Evolutionary conservation across 1,139 yeast genomes (phyloP), one percentile per base, ranked within the genome.

Genomic region (Pichia sp.): DNA sequence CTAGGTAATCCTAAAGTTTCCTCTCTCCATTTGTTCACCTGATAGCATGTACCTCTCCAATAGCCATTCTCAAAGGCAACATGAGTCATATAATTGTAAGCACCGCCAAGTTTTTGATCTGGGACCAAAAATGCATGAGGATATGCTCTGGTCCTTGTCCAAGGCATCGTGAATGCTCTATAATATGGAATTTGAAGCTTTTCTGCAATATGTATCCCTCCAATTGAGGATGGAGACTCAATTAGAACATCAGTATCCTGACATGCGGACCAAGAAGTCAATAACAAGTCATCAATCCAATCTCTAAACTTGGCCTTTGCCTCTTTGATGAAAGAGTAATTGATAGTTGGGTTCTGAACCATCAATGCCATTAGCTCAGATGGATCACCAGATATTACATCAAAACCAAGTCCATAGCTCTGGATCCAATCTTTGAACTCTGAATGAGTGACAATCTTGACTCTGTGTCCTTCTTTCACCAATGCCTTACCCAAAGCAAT

Each of bases 101-200:
- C 80, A 1, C 96, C 96, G 8, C 96, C 96, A 58, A 82, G 74
- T 53, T 82, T 85, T 56, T 83, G 94, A 42, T 86, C 96, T 0
- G 97, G 96, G 5, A 86, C 95, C 51, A 88, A 78, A 48, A 88
- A 87, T 0, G 97, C 97, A 63, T 88, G 96, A 1, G 96, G 96
- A 54, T 88, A 88, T 0, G 96, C 94, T 46, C 94, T 69, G 0
- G 97, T 88, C 48, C 95, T 64, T 0, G 96, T 85, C 97, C 97
- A 88, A 0, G 97, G 97, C 97, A 88, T 88, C 0, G 97, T 91
- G 53, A 88, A 91, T 0, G 97, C 96, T 49, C 97, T 67, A 66
- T 84, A 83, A 54, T 88, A 88, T 0, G 97, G 96, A 35, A 88
- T 82, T 14, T 77, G 74, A 39, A 88, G 60, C 0, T 94, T 94